Evolutionary conservation across 768 basidiomycete species (phyloP).

Genomic region (Podaxis carcinomalis): DNA sequence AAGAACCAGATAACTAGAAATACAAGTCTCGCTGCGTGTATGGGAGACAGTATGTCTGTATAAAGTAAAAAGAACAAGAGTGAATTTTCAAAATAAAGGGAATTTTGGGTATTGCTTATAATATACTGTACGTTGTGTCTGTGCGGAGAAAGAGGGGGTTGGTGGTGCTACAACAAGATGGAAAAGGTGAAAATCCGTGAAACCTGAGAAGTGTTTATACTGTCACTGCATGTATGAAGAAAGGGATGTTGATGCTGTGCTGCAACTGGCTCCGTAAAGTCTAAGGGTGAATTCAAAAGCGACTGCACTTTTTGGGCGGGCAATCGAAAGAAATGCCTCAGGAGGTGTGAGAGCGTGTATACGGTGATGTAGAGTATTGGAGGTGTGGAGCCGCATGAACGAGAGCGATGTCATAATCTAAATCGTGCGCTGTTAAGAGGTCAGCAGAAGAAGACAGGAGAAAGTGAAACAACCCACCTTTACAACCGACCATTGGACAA

Average conservation of each 20-base stretch:
- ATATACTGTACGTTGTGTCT: constrained; percentile 8
- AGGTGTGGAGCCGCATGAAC: background rate
- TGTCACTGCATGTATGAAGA: background rate
- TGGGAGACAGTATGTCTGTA: constrained; percentile 9
- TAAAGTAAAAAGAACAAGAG: background rate
- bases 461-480: constrained; percentile 43
- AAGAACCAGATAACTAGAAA: background rate
- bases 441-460: constrained; percentile 8
- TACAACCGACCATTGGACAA: constrained; percentile 75
- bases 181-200: background rate
- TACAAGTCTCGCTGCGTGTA: constrained; percentile 20
- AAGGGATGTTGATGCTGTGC: background rate
- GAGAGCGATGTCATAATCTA: constrained; percentile 23
- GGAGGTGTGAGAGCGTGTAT: background rate
- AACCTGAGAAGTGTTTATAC: background rate
- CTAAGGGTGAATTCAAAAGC: background rate
- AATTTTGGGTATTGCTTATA: background rate
- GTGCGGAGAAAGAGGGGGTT: constrained; percentile 6
- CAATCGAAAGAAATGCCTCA: background rate
- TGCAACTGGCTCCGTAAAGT: background rate
- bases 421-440: constrained; percentile 46
- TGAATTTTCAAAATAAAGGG: background rate
- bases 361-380: too few species aligned
- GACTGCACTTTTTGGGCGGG: background rate
- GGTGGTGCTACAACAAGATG: constrained; percentile 12